These are phyloP conservation scores for Globisporangium polare DNA, from an alignment of 352 stramenopile genomes.

Conservation along the genomic window DNA sequence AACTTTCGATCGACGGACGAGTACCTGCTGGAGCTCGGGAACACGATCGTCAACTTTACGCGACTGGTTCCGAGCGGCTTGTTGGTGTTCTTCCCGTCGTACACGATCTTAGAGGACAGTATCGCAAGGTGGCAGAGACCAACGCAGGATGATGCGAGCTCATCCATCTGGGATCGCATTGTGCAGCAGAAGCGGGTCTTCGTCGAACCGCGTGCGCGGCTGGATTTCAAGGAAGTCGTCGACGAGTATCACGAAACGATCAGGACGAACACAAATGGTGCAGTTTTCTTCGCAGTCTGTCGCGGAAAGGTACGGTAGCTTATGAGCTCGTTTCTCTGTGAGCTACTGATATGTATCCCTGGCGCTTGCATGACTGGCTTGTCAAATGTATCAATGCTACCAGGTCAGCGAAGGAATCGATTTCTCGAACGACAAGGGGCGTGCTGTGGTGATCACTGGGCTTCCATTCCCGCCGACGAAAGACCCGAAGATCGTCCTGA, in stretches of 20 bases:
- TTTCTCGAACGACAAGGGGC: slow-evolving; percentile 97
- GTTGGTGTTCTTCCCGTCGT: slow-evolving; percentile 99
- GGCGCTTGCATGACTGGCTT: not conserved
- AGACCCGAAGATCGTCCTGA: slow-evolving; percentile 97
- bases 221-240: slow-evolving; percentile 78
- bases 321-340: not conserved
- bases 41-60: slow-evolving; percentile 94
- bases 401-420: slow-evolving; percentile 98
- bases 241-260: slow-evolving; percentile 81
- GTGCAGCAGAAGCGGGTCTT: slow-evolving; percentile 74
- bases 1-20: slow-evolving; percentile 89
- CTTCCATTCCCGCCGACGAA: slow-evolving; percentile 96
- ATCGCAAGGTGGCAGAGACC: slow-evolving; percentile 70
- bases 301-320: slow-evolving; percentile 88
- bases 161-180: slow-evolving; percentile 78
- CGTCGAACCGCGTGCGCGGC: slow-evolving; percentile 63
- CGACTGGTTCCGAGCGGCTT: slow-evolving; percentile 95
- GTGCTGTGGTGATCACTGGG: slow-evolving; percentile 98
- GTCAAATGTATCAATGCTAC: not conserved
- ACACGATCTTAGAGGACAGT: slow-evolving; percentile 92
- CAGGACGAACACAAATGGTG: slow-evolving; percentile 72
- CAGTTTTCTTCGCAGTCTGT: slow-evolving; percentile 98
- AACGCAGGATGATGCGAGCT: slow-evolving; percentile 30
- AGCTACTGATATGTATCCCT: not conserved
- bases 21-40: slow-evolving; percentile 96